phyloP scores from a whole-genome alignment of 805 yeast species.

The Yarrowia keelungensis region DNA sequence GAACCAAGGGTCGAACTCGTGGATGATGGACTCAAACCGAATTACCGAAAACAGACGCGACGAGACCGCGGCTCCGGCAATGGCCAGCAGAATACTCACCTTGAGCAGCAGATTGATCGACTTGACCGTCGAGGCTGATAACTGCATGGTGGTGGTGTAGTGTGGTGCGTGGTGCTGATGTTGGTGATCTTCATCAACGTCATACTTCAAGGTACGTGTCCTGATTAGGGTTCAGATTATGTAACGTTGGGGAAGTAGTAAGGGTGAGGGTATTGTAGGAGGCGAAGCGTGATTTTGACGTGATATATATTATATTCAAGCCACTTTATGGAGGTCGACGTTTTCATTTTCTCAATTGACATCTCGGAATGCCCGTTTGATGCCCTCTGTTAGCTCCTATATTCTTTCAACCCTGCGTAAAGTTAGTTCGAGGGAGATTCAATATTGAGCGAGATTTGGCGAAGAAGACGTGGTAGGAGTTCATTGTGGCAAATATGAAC shows the following conservation, averaged over 20 bases:
- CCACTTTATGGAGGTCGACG: too few relatives aligned
- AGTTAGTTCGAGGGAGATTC: background rate
- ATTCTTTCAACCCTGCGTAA: background rate
- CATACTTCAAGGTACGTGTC: slow-evolving; percentile 33
- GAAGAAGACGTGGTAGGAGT: too few relatives aligned
- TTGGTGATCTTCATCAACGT: slow-evolving; percentile 15
- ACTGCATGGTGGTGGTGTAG: slow-evolving; percentile 24
- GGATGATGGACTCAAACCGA: slow-evolving; percentile 94
- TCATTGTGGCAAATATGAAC: too few relatives aligned
- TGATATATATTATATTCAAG: too few relatives aligned
- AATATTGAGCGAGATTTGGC: too few relatives aligned
- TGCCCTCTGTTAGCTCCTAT: background rate
- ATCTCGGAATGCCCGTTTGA: background rate
- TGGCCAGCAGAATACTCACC: slow-evolving; percentile 70
- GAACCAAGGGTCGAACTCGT: slow-evolving; percentile 75
- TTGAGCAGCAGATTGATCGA: slow-evolving; percentile 56
- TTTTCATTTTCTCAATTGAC: background rate
- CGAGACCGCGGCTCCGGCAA: slow-evolving; percentile 91
- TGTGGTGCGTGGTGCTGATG: slow-evolving; percentile 23
- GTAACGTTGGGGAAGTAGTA: background rate
- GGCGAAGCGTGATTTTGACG: too few relatives aligned
- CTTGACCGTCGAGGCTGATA: slow-evolving; percentile 38
- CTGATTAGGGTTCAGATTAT: slow-evolving; percentile 32
- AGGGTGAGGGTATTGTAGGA: background rate
- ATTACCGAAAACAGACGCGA: slow-evolving; percentile 95